Base-by-base conservation (phyloP, 1,284 basidiomycete species). In the Marasmius sp. region DNA sequence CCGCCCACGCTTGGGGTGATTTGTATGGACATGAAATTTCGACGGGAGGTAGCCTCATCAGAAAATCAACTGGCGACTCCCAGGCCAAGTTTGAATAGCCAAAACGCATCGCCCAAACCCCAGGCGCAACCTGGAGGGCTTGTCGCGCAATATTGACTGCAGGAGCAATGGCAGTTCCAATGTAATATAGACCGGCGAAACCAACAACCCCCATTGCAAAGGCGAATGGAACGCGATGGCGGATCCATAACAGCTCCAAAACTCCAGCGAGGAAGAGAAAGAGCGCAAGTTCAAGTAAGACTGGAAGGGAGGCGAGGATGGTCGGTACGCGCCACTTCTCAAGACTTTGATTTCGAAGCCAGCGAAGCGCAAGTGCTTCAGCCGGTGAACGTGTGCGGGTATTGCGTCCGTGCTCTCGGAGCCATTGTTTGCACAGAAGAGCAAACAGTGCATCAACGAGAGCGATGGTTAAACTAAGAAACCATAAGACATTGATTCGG, bases 391-490 rank as follows among this genome's bases (percentile, higher is more conserved):
- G 14, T 8, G 56, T 61, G 14, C 18, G 20, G 11, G 51, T 38
- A 2, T 62, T 37, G 6, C 56, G 48, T 33, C 43, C 41, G 53
- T 59, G 45, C 38, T 57, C 63, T n/a, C 62, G 54, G 8, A 64
- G n/a, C 62, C 62, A 64, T 43, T 64, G 62, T 48, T 64, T 64
- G 49, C 59, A 60, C 1, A 64, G 55, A 2, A 64, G 56, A 6
- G 59, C 55, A 14, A 61, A 22, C 14, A 60, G 47, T 11, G 58
- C 61, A 1, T 58, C 37, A 16, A 54, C 47, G 10, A 64, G 52
- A 1, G 55, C 49, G 9, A 61, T 41, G 9, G 48, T 52, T 14
- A 64, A 56, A 34, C 62, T 64, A 47, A 64, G 62, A 39, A 47
- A 37, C 60, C 60, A 61, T 37, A 57, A 57, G 7, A 33, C 37